Conservation (phyloP, 192 early-diverging fungal species). For the Coemansia guatemalensis region DNA sequence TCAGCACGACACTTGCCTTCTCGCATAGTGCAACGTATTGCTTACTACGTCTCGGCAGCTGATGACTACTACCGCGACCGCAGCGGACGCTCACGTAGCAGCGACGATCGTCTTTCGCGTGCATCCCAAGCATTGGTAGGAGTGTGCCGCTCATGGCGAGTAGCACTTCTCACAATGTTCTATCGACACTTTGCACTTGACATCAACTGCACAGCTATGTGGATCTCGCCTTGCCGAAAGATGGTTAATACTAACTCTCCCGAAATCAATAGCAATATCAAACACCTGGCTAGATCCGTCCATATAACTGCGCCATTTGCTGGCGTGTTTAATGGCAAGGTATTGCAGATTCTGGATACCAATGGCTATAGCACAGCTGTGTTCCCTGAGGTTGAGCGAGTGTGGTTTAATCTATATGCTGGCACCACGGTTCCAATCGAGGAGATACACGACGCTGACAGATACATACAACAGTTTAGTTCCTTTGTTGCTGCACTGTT, state of each 20-base stretch:
- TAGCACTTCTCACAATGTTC: constrained; percentile 25
- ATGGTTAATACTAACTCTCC: constrained; percentile 27
- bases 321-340: constrained; percentile 39
- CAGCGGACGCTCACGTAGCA: constrained; percentile 5
- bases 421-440: constrained; percentile 30
- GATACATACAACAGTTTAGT: constrained; percentile 21
- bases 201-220: constrained; percentile 38
- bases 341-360: constrained; percentile 17
- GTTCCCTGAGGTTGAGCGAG: constrained; percentile 24
- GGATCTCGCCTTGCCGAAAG: constrained; percentile 21
- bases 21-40: constrained; percentile 38
- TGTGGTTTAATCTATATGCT: constrained; percentile 45
- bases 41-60: constrained; percentile 21
- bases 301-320: constrained; percentile 37
- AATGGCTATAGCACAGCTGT: constrained; percentile 22
- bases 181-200: constrained; percentile 38
- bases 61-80: constrained; percentile 12
- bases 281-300: constrained; percentile 29
- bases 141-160: constrained; percentile 45
- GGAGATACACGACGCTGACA: constrained; percentile 27
- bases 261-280: constrained; percentile 26
- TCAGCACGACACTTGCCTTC: constrained; percentile 42
- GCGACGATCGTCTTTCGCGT: constrained; percentile 23
- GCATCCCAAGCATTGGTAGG: constrained; percentile 20
- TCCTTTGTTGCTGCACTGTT: constrained; percentile 23